Base-by-base conservation (phyloP, 768 basidiomycete species). In the Boletus sp. region DNA sequence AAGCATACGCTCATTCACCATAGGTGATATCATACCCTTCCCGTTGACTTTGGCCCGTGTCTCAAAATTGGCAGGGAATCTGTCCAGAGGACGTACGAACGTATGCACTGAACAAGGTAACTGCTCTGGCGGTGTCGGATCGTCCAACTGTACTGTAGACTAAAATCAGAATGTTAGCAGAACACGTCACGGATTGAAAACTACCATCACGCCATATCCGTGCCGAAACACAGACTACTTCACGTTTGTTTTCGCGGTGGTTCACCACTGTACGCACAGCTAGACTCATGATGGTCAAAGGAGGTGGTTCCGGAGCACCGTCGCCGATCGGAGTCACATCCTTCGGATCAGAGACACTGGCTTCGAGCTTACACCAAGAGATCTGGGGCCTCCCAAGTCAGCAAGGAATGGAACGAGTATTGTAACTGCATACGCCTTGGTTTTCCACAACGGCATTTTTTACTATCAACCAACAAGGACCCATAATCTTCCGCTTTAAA, bases 301-400 rank as follows among this genome's bases (percentile, higher is more conserved):
- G 92, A 3, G 97, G 97, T 17, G 82, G 79, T 11, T 94, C 94
- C 0, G 76, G 63, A 64, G 95, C 91, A 4, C 81, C 79, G 50
- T 95, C 91, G 0, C 83, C 65, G 69, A 95, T 85, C 0, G 93
- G 91, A 56, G 85, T 90, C 71, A 99, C 83, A 62, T 92, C 86
- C 64, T 97, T 96, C 1, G 95, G 94, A 63, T 94, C 82, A 7
- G 82, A 71, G 7, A 94, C 89, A 0, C 83, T 85, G 17, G 83
- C 89, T 74, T 99, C 96, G 12, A 98, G 76, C 73, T 95, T 95
- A 67, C 95, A 98, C 97, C 97, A 99, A 1, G 97, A 96, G 33
- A 92, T 82, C 96, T 98, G 59, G 42, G 44, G 33, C 24, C 39
- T n/a, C 5, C 1, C 8, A 30, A 30, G 33, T 55, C 5, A 60